These are phyloP conservation scores for Didymellaceae sp. DNA, from an alignment of 2,329 filamentous ascomycete species.

Conservation along the genomic window DNA sequence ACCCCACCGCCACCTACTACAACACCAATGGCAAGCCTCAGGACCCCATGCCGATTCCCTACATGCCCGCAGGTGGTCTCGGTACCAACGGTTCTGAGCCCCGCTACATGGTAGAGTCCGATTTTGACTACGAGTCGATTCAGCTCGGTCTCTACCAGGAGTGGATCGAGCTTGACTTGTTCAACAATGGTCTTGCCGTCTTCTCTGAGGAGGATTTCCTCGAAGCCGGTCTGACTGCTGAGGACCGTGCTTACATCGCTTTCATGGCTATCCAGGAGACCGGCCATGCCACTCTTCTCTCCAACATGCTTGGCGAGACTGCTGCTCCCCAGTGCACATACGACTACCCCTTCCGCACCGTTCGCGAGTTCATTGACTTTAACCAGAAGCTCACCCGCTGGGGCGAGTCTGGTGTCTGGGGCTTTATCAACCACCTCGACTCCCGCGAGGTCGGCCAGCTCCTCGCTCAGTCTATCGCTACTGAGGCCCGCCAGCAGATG, in stretches of 20 bases:
- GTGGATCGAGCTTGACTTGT: slow-evolving; percentile 84
- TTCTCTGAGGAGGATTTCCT: slow-evolving; percentile 75
- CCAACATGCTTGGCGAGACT: slow-evolving; percentile 76
- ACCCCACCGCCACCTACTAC: slow-evolving; percentile 70
- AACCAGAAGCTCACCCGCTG: slow-evolving; percentile 83
- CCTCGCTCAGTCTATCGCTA: slow-evolving; percentile 76
- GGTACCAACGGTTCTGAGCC: slow-evolving; percentile 80
- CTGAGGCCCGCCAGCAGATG: slow-evolving; percentile 82
- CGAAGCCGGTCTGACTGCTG: slow-evolving; percentile 69
- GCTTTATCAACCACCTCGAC: slow-evolving; percentile 79
- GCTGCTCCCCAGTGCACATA: slow-evolving; percentile 79
- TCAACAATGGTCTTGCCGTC: slow-evolving; percentile 74
- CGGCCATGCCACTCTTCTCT: slow-evolving; percentile 77
- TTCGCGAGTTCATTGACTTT: slow-evolving; percentile 82
- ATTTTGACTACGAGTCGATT: slow-evolving; percentile 84
- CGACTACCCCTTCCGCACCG: slow-evolving; percentile 78
- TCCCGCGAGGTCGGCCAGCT: slow-evolving; percentile 76
- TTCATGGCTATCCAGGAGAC: slow-evolving; percentile 81
- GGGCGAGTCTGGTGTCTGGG: slow-evolving; percentile 80
- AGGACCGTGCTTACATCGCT: slow-evolving; percentile 73
- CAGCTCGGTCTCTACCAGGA: slow-evolving; percentile 79
- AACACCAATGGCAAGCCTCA: slow-evolving; percentile 73
- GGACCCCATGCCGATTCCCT: slow-evolving; percentile 72
- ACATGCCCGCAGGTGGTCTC: slow-evolving; percentile 71
- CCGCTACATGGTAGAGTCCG: slow-evolving; percentile 77